Base-by-base conservation (phyloP, 148 eudicot genomes). In the Rheum nobile region DNA sequence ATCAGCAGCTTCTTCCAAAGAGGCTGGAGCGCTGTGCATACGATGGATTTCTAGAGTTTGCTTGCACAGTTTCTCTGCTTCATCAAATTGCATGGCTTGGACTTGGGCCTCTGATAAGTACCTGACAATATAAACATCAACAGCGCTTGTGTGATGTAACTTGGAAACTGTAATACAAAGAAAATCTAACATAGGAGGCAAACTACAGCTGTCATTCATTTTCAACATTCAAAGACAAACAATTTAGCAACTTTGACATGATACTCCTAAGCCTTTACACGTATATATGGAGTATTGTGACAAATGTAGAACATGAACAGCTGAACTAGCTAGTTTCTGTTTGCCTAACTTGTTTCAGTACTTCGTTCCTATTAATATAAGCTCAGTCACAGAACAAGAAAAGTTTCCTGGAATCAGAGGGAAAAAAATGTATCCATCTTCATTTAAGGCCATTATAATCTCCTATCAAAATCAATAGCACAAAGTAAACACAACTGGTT, bases 71-170 rank as follows among this genome's bases (percentile, higher is more conserved):
- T 77, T 85, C 75, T 95, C 97, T 41, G 99, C 99, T 70, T 95
- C 99, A 44, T 92, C 96, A 74, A 95, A 95, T 73, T 95, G 99
- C 97, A 95, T 91, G 29, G 96, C 93, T 76, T 91, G 99, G 59
- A 95, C 96, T 86, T 91, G 89, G 47, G 99, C 99, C 85, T 95
- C 99, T 11, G 99, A 96, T 50, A 91, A 80, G 79, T 94, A 94
- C 84, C 98, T 94, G 76, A 32, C 47, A 79, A 16, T 63, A 75
- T 71, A 63, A 44, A 74, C 29, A 35, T 37, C 39, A 65, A 65
- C 21, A 65, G 4, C 17, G 31, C 39, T 31, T 65, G 8, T 21
- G 32, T 29, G 10, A 55, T 65, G 70, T 34, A 32, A 59, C 28
- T 29, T 59, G 19, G 67, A 29, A 59, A 28, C 24, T 50, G 57